Evolutionary conservation across 139 green algal genomes (phyloP).

Genomic region (Raphidocelis subcapitata): DNA sequence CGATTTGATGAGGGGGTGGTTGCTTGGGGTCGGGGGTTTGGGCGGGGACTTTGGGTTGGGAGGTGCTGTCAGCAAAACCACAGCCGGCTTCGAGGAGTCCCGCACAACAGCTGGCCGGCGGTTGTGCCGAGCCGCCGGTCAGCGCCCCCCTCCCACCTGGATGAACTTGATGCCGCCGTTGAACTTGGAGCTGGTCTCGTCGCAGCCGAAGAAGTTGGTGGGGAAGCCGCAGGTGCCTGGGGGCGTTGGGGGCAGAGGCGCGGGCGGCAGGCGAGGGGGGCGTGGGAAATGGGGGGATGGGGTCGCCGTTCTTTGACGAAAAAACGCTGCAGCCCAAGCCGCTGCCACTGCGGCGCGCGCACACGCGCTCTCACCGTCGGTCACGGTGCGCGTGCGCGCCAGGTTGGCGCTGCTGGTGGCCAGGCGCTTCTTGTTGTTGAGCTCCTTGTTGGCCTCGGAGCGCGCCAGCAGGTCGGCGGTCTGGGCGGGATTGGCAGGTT

Average conservation of each 20-base stretch:
- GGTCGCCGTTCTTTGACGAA: too few species aligned
- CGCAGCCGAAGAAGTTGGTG: slow-evolving; percentile 66
- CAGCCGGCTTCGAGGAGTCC: too few species aligned
- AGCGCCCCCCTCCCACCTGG: neutral
- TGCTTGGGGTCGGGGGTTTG: too few species aligned
- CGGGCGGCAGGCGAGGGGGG: neutral
- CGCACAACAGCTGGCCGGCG: too few species aligned
- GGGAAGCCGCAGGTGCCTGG: slow-evolving; percentile 71
- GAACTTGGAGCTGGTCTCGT: slow-evolving; percentile 23
- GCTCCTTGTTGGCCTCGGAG: slow-evolving; percentile 50
- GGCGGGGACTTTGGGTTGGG: too few species aligned
- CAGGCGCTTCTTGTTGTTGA: slow-evolving; percentile 72
- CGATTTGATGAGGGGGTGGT: too few species aligned
- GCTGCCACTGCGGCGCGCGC: neutral
- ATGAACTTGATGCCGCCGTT: slow-evolving; percentile 33
- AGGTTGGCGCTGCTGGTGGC: slow-evolving; percentile 62
- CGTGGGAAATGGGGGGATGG: too few species aligned
- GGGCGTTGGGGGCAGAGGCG: slow-evolving; percentile 2
- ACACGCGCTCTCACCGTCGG: neutral
- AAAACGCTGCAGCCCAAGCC: too few species aligned
- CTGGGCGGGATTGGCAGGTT: neutral
- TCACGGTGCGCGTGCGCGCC: slow-evolving; percentile 33
- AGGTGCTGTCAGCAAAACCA: too few species aligned
- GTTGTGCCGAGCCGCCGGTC: too few species aligned
- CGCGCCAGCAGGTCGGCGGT: slow-evolving; percentile 50